A percentile compares a stretch with the other conserved stretches of the same genome.
phyloP scores from a whole-genome alignment of 768 basidiomycete species.

The Mycena kentingensis region DNA sequence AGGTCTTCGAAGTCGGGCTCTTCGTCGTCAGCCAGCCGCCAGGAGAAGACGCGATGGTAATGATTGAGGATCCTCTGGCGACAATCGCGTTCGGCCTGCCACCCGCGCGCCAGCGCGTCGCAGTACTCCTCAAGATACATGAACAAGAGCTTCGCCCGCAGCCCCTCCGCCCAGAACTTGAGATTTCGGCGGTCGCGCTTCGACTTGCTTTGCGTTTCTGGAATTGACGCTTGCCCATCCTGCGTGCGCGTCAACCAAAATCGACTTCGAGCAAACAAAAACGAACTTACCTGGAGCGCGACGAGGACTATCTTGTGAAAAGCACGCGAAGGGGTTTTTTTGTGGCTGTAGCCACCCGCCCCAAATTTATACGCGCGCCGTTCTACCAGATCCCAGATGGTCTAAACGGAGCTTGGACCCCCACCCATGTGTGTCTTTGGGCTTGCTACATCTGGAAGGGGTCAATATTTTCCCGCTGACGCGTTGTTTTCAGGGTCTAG shows the following conservation, averaged over 20 bases:
- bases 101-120: not conserved
- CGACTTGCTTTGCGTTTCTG: not conserved
- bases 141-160: not conserved
- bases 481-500: too few species aligned
- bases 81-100: conserved; percentile 2
- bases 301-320: too few species aligned
- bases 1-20: conserved; percentile 5
- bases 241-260: not conserved
- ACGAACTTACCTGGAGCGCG: too few species aligned
- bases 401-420: too few species aligned
- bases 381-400: too few species aligned
- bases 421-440: too few species aligned
- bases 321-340: too few species aligned
- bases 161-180: conserved; percentile 8
- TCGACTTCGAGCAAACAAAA: not conserved
- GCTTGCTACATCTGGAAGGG: too few species aligned
- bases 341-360: too few species aligned
- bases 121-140: not conserved
- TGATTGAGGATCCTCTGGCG: not conserved
- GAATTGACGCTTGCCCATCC: not conserved
- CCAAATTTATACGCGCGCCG: too few species aligned
- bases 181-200: not conserved
- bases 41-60: conserved; percentile 3
- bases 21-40: conserved; percentile 4
- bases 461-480: too few species aligned